Evolutionary conservation across 2,329 filamentous ascomycete genomes (phyloP).

Genomic region (Ampelomyces quisqualis): DNA sequence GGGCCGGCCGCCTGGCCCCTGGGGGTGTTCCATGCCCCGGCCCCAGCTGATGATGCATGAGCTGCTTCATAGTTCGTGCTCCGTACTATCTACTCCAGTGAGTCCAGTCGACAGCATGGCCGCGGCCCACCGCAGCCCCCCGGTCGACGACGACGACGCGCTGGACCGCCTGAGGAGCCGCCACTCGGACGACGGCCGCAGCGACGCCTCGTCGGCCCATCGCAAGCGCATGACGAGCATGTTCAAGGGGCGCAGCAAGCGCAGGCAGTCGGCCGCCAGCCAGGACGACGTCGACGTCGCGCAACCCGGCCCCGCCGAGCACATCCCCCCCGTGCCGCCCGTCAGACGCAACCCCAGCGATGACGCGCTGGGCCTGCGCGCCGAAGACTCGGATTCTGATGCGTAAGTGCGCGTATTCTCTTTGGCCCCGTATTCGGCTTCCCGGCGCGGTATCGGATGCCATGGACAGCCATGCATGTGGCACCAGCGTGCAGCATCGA

Average conservation of each 20-base stretch:
- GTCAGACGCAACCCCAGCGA: conserved; percentile 36
- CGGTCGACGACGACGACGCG: no score
- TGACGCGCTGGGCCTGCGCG: conserved; percentile 47
- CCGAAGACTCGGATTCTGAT: conserved; percentile 54
- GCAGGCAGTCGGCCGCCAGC: conserved; percentile 31
- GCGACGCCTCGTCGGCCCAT: conserved; percentile 43
- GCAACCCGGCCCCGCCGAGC: conserved; percentile 19
- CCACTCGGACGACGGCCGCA: conserved; percentile 44
- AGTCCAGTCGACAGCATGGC: conserved; percentile 2
- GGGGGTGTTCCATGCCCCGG: conserved; percentile 1
- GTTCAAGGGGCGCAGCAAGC: conserved; percentile 50
- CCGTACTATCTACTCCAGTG: not conserved
- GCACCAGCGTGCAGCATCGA: not conserved
- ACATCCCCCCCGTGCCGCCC: conserved; percentile 27
- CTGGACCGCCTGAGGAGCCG: conserved; percentile 45
- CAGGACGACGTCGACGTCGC: conserved; percentile 33
- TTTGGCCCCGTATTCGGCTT: conserved; percentile 12
- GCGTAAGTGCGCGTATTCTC: conserved; percentile 46
- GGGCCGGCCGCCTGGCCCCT: not conserved
- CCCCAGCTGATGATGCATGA: not conserved
- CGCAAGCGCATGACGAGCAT: conserved; percentile 55
- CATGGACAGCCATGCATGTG: conserved; percentile 1
- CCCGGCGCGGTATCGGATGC: conserved; percentile 7
- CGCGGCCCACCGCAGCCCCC: no score
- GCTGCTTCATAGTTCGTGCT: not conserved